Base-by-base conservation (phyloP, 2,329 filamentous ascomycete species). In the Hypoxylon sp. region DNA sequence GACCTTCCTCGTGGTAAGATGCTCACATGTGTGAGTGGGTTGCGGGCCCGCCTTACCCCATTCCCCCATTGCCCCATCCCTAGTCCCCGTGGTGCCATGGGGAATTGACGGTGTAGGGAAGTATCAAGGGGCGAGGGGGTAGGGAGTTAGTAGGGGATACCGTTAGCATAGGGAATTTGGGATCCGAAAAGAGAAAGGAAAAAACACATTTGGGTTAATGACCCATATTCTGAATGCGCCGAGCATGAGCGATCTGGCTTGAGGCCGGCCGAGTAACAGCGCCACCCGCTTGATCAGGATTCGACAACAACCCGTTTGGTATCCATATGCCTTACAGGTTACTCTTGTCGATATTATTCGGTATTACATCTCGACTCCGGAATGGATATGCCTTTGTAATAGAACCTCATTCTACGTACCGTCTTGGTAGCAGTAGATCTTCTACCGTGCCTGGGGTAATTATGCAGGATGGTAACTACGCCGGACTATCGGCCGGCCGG, bases 21-120 rank as follows among this genome's bases (percentile, higher is more conserved):
- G 61, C 63, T 67, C 63, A 65, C 69, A 73, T 72, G 65, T 70
- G 71, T 57, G 62, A 65, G 69, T 68, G 68, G 63, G 32, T 46
- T 55, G 62, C 65, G 54, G 65, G 66, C 45, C 70, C 65, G 65
- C 69, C 63, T 58, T 70, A 71, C 69, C 71, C 72, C 72, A 74
- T 66, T 32, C 62, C 58, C 69, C 67, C 68, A 61, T 53, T 69
- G 63, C 67, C 69, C 70, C 69, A 70, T 68, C 63, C 61, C 52
- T 60, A 61, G 48, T 55, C 52, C 68, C 57, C 61, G 61, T 63
- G 60, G 67, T 61, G 67, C 57, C 63, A 67, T 70, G 66, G 70
- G 69, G 68, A 69, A 69, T 54, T 29, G 46, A 25, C 57, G 27
- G 54, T 53, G 27, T 32, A 59, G 59, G 65, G 52, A 41, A 41